Conservation (phyloP, 192 early-diverging fungal genomes). For the Coemansia sp. region DNA sequence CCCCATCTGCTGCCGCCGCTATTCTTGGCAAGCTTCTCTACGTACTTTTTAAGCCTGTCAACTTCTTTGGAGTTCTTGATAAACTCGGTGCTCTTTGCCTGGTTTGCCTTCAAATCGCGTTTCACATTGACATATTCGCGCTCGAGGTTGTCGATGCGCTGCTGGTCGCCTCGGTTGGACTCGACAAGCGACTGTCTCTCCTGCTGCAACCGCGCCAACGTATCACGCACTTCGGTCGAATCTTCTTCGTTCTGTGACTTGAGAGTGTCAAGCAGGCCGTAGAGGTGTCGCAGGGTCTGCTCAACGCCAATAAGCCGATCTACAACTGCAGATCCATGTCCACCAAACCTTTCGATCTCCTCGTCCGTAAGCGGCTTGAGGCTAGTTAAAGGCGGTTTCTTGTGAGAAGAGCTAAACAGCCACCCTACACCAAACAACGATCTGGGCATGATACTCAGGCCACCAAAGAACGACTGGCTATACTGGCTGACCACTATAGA, state of each 20-base stretch:
- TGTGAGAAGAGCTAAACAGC: not conserved
- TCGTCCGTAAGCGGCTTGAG: conserved; percentile 37
- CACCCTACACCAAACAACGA: conserved; percentile 6
- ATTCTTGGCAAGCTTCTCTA: conserved; percentile 40
- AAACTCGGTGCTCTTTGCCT: conserved; percentile 15
- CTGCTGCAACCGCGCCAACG: conserved; percentile 37
- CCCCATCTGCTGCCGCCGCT: conserved; percentile 14
- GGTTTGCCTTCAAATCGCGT: conserved; percentile 32
- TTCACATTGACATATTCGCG: conserved; percentile 39
- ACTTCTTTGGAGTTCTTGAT: conserved; percentile 30
- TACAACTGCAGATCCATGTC: conserved; percentile 33
- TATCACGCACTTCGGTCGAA: conserved; percentile 35
- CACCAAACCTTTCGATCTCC: conserved; percentile 36
- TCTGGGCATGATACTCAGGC: conserved; percentile 13
- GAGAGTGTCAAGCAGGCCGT: conserved; percentile 42
- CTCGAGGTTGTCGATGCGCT: conserved; percentile 48
- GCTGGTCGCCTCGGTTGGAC: conserved; percentile 33
- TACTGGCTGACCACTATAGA: conserved; percentile 40
- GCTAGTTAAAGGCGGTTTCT: conserved; percentile 4
- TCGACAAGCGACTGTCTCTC: conserved; percentile 35
- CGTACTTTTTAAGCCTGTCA: conserved; percentile 23
- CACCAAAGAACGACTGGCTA: conserved; percentile 16
- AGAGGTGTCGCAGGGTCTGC: conserved; percentile 44
- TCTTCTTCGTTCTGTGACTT: conserved; percentile 43
- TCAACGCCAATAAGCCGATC: conserved; percentile 42